These are phyloP conservation scores for Bertia moriformis DNA, from an alignment of 2,329 filamentous ascomycete species.

Conservation along the genomic window DNA sequence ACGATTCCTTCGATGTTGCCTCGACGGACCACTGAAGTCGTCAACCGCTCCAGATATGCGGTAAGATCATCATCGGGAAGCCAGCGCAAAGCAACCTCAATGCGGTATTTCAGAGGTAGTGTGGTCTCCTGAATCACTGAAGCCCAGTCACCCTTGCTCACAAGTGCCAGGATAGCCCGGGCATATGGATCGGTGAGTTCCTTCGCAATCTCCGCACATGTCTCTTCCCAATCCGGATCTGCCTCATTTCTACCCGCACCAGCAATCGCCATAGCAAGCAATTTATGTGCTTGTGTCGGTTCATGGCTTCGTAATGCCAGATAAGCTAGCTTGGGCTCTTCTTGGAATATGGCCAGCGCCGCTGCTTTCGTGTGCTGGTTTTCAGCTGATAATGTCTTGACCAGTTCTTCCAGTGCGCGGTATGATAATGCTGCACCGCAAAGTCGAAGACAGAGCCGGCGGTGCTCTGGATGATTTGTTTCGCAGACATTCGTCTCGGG, in stretches of 20 bases:
- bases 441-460: slow-evolving; percentile 42
- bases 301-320: slow-evolving; percentile 36
- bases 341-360: slow-evolving; percentile 44
- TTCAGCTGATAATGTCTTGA: slow-evolving; percentile 33
- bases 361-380: slow-evolving; percentile 47
- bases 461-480: slow-evolving; percentile 36
- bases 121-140: slow-evolving; percentile 40
- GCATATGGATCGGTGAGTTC: slow-evolving; percentile 47
- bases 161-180: slow-evolving; percentile 42
- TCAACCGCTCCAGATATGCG: slow-evolving; percentile 37
- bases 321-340: slow-evolving; percentile 40
- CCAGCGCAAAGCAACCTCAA: slow-evolving; percentile 43
- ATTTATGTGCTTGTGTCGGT: slow-evolving; percentile 35
- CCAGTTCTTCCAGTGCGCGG: slow-evolving; percentile 27
- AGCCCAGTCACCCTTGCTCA: slow-evolving; percentile 43
- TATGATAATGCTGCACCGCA: slow-evolving; percentile 41
- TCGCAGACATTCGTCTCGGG: slow-evolving; percentile 31
- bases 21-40: slow-evolving; percentile 28
- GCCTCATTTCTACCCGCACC: slow-evolving; percentile 25
- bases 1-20: slow-evolving; percentile 47
- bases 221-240: slow-evolving; percentile 42
- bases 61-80: slow-evolving; percentile 26
- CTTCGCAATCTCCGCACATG: slow-evolving; percentile 45
- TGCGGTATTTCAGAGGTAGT: slow-evolving; percentile 41
- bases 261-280: slow-evolving; percentile 34